Conservation (phyloP, 2,329 filamentous ascomycete genomes). For the Paramyrothecium sp. region DNA sequence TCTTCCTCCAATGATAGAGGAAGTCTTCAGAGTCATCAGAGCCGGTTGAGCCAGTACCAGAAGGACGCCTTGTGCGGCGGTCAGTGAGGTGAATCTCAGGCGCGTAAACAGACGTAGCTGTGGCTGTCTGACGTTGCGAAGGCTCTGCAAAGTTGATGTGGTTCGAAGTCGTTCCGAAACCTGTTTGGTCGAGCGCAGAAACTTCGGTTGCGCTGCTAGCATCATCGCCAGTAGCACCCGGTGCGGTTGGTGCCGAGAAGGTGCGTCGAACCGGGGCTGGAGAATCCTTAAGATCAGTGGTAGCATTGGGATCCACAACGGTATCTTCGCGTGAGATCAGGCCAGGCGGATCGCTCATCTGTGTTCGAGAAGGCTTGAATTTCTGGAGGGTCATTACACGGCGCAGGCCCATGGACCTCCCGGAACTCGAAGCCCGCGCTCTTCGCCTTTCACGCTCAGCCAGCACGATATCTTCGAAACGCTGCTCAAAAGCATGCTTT, state of each 20-base stretch:
- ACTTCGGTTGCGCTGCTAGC: conserved; percentile 18
- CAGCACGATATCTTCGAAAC: conserved; percentile 53
- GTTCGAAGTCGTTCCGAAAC: background rate
- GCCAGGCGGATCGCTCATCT: conserved; percentile 8
- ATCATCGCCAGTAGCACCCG: conserved; percentile 14
- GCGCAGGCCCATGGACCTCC: conserved; percentile 8
- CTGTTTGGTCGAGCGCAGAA: conserved; percentile 9
- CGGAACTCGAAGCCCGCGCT: conserved; percentile 8
- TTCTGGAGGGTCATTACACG: conserved; percentile 17
- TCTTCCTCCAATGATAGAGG: conserved; percentile 26
- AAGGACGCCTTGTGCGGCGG: conserved; percentile 10
- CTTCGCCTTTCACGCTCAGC: conserved; percentile 30
- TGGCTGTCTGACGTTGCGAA: background rate
- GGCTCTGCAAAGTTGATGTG: conserved; percentile 4
- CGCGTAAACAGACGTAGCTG: conserved; percentile 16
- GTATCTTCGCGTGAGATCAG: conserved; percentile 15
- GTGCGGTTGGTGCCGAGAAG: conserved; percentile 14
- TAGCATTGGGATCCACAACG: conserved; percentile 9
- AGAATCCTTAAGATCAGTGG: conserved; percentile 7
- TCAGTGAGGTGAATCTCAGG: conserved; percentile 7
- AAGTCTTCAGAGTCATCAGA: conserved; percentile 24
- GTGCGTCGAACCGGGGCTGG: conserved; percentile 12
- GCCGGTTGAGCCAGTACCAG: conserved; percentile 13
- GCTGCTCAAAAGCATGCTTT: conserved; percentile 59
- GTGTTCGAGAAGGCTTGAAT: conserved; percentile 14